Base-by-base conservation (phyloP, 1,284 basidiomycete genomes). In the Sanghuangporus weigelae region DNA sequence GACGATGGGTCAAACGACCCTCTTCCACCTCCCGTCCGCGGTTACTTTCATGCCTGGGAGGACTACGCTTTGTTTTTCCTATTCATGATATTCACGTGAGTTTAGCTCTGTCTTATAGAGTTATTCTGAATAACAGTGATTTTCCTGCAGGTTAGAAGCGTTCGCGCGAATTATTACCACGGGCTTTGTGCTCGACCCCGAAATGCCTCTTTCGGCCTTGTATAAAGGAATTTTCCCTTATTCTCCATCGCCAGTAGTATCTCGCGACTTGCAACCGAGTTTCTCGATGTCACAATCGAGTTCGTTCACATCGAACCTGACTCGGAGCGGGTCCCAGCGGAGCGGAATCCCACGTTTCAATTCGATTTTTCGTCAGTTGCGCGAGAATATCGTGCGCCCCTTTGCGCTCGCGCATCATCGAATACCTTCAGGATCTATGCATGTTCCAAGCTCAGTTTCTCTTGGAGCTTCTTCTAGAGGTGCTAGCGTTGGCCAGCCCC, bases 111-210 rank as follows among this genome's bases (percentile, higher is more conserved):
- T 58, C 46, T n/a, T n/a, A 31, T 60, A 4, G 36, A 31, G 16
- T 54, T n/a, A 23, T 26, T 26, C 50, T 46, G 44, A 46, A 16
- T 14, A 7, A 23, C 26, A 31, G 26, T 60, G 46, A 11, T 51
- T 38, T 26, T 50, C 8, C 48, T 38, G 10, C 67, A 94, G 93
- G 4, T 65, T 97, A 46, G 96, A 99, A 78, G 86, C 92, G 60
- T 79, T 92, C 66, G 93, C 93, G 48, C 88, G 96, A 23, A 95
- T 97, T 72, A 85, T 93, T 70, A 92, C 96, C 31, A 95, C 93
- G 11, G 96, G 96, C 16, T 84, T 99, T 67, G 73, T 98, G 31
- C 82, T 98, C 64, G 95, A 98, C 72, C 95, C 96, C 8, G 90
- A 94, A 66, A 78, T 89, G 8, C 84, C 84, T 39, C 73, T 84